These are phyloP conservation scores for Hapsidospora chrysogenum DNA, from an alignment of 495 filamentous ascomycete species.

Conservation along the genomic window DNA sequence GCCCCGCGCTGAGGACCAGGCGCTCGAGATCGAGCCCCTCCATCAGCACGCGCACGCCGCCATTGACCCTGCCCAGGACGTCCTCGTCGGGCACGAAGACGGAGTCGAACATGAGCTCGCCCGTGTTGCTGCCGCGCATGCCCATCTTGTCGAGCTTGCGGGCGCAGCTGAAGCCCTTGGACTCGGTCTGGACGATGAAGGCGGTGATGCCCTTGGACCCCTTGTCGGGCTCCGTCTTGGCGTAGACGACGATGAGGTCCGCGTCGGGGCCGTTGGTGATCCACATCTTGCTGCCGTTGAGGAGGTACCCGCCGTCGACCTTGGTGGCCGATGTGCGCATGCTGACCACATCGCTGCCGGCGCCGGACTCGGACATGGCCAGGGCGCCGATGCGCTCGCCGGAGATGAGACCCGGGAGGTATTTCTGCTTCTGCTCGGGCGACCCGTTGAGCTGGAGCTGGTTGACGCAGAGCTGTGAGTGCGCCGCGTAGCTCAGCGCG, in stretches of 20 bases:
- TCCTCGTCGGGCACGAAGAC: slow-evolving; percentile 80
- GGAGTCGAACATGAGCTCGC: slow-evolving; percentile 81
- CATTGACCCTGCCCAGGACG: slow-evolving; percentile 62
- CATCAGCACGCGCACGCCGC: slow-evolving; percentile 84
- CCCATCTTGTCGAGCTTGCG: slow-evolving; percentile 96
- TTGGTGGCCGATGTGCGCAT: slow-evolving; percentile 77
- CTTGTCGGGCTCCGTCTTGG: slow-evolving; percentile 71
- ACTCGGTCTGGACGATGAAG: slow-evolving; percentile 65
- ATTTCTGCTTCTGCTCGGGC: slow-evolving; percentile 57
- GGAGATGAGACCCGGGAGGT: slow-evolving; percentile 65
- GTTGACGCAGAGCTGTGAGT: slow-evolving; percentile 94
- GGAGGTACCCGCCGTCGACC: slow-evolving; percentile 68
- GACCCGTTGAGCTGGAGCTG: slow-evolving; percentile 88
- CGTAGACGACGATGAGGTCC: slow-evolving; percentile 79
- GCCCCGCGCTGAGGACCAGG: slow-evolving; percentile 81
- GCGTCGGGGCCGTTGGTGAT: slow-evolving; percentile 97
- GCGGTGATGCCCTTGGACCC: slow-evolving; percentile 89
- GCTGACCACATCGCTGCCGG: slow-evolving; percentile 85
- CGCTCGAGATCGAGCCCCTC: slow-evolving; percentile 89
- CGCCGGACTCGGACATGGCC: slow-evolving; percentile 87
- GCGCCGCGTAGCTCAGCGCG: slow-evolving; percentile 81
- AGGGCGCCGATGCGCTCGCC: slow-evolving; percentile 76
- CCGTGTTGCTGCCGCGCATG: slow-evolving; percentile 94
- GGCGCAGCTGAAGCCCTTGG: slow-evolving; percentile 66
- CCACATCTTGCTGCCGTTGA: slow-evolving; percentile 98